Percentiles rank a stretch among this genome's conserved stretches.
phyloP scores from a whole-genome alignment of 139 green algal genomes.

The Picochlorum sp. region DNA sequence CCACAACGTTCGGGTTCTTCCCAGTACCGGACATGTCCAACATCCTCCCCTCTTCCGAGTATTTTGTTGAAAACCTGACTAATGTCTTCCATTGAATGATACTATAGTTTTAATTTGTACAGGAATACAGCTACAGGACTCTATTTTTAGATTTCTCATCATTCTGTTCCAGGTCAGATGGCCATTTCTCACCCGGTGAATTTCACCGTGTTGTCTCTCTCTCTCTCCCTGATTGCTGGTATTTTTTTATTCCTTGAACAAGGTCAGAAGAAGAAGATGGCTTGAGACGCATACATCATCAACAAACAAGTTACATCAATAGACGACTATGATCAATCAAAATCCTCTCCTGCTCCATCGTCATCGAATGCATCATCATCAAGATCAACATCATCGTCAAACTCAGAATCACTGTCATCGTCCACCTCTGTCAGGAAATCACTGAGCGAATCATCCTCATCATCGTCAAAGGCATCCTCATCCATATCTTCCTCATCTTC shows the following conservation, averaged over 20 bases:
- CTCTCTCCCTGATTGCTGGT: no score
- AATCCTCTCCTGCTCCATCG: background rate
- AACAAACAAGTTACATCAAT: no score
- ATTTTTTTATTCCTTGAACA: no score
- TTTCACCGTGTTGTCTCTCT: background rate
- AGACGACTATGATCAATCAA: background rate
- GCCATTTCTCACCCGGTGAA: no score
- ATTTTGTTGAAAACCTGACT: constrained; percentile 30
- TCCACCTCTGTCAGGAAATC: constrained; percentile 15
- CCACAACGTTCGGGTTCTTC: constrained; percentile 69
- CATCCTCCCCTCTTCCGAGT: constrained; percentile 36
- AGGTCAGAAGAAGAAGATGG: no score
- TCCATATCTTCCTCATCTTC: background rate
- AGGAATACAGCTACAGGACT: background rate
- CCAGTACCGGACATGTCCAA: constrained; percentile 78
- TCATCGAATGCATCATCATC: background rate
- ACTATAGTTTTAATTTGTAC: constrained; percentile 2
- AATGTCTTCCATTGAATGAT: constrained; percentile 6
- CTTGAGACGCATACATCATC: no score
- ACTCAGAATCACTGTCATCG: constrained; percentile 12
- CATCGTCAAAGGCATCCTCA: background rate
- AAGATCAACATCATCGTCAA: constrained; percentile 6
- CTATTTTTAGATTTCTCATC: background rate
- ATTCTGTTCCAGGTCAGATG: background rate
- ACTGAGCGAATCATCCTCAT: constrained; percentile 4